Base-by-base conservation (phyloP, 2,329 filamentous ascomycete species). In the Sporothrix brunneoviolacea region DNA sequence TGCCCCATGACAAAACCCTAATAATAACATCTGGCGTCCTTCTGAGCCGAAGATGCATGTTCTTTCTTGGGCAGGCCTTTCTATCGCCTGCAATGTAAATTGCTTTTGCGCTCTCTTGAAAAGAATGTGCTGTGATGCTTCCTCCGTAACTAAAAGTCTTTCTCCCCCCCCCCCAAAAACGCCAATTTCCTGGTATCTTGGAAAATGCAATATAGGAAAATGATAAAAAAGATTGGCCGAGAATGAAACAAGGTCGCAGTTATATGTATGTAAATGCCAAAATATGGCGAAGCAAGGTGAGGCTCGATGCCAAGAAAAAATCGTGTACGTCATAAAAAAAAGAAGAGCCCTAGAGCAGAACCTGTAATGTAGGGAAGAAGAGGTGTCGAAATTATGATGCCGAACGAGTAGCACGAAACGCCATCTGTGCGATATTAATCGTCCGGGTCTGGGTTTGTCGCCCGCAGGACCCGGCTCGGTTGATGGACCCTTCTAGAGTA, bases 401-500 rank as follows among this genome's bases (percentile, higher is more conserved):
- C n/a, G 22, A 36, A 39, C 36, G 13, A 47, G 24, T 5, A 55
- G 24, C 24, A 10, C 10, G 24, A 18, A 56, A 50, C 43, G 48
- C 61, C 59, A 63, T 15, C 64, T 57, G 30, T 66, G 62, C 49
- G 24, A 36, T 30, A 16, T 28, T 51, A 44, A 13, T 38, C 33
- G 13, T 65, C 65, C 1, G 77, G 77, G 57, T 84, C 80, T 4
- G 81, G 80, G 59, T 84, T 84, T 27, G 71, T 80, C 8, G 80
- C 79, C 56, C 80, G 72, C n/a, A 84, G 69, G 8, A 83, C 77
- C 59, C 75, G 69, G 6, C 55, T 52, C 9, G 75, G 72, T 38
- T 73, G 68, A 44, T 75, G 76, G 13, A 84, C 79, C 57, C 73
- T 70, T 55, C 81, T 70, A 35, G 80, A 83, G 60, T 84, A 84